Conservation (phyloP, 208 protist species). For the Phytomonas serpens region DNA sequence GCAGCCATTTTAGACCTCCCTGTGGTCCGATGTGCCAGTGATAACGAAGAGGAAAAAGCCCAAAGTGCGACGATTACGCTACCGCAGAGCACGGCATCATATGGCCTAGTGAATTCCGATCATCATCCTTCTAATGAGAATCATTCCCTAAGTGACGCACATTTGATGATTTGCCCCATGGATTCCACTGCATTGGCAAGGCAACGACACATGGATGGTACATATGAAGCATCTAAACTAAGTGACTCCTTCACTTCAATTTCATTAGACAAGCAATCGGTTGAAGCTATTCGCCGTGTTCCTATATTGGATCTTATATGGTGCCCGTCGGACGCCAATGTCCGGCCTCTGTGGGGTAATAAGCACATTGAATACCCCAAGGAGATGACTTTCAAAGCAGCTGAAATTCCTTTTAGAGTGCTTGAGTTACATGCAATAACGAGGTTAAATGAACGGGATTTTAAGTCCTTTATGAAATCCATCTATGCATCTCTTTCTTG, state of each 20-base stretch:
- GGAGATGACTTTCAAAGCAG: constrained; percentile 54
- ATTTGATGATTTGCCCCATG: background rate
- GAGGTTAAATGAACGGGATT: constrained; percentile 24
- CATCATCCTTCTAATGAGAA: background rate
- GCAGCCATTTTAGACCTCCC: background rate
- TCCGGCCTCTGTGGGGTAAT: constrained; percentile 86
- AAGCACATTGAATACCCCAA: constrained; percentile 76
- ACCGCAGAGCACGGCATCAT: background rate
- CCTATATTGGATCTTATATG: constrained; percentile 39
- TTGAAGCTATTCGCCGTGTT: constrained; percentile 6
- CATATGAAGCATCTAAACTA: background rate
- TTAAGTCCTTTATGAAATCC: constrained; percentile 22
- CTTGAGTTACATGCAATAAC: constrained; percentile 54
- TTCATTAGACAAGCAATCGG: background rate
- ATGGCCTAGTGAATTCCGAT: background rate
- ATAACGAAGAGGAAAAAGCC: background rate
- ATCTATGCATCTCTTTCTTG: constrained; percentile 24
- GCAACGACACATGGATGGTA: background rate
- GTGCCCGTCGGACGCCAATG: constrained; percentile 72
- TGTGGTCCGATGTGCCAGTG: background rate
- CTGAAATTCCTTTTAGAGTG: constrained; percentile 48
- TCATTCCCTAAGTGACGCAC: background rate
- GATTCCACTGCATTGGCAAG: background rate
- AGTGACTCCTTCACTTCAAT: background rate
- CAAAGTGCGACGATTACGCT: background rate